Base-by-base conservation (phyloP, 768 basidiomycete species). In the Russula sp. region DNA sequence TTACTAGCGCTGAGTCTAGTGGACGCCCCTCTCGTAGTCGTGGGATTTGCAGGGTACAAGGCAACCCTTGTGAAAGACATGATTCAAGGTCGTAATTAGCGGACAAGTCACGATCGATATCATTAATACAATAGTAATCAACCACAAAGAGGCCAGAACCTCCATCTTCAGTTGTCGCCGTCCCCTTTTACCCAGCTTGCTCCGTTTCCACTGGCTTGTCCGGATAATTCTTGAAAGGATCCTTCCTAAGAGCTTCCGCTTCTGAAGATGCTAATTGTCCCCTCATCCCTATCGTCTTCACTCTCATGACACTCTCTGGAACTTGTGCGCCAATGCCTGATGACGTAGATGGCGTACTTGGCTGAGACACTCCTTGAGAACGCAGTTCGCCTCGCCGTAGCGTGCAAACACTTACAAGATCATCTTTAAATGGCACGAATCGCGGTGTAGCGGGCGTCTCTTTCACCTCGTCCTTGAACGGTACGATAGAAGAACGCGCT, bases 191-290 rank as follows among this genome's bases (percentile, higher is more conserved):
- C 45, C 10, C n/a, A 20, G 6, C 44, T 60, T 51, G 68, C 35
- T 50, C 61, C 16, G 44, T 40, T 10, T 58, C 57, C 56, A 44
- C 32, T n/a, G 64, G 69, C 10, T 63, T 70, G 22, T 68, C 71
- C 16, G 70, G 68, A 72, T 91, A 90, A 70, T 92, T 91, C 77
- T 89, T 91, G 71, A 92, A 74, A 2, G 90, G 90, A 71, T 91
- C 87, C 68, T 83, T 88, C 63, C 89, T 78, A 62, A 92, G 71
- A 2, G 88, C 89, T 70, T 92, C 90, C 37, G 88, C 88, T 72
- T 91, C 89, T 2, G 86, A 83, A 35, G 79, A 74, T 44, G 79
- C 73, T 27, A 71, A 68, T 9, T 77, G 73, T 11, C 77, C 80
- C 67, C 75, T 79, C 18, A 54, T 51, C 16, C 57, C 74, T 66